Conservation (phyloP, 164 flowering plant genomes). For the Berberis thunbergii region DNA sequence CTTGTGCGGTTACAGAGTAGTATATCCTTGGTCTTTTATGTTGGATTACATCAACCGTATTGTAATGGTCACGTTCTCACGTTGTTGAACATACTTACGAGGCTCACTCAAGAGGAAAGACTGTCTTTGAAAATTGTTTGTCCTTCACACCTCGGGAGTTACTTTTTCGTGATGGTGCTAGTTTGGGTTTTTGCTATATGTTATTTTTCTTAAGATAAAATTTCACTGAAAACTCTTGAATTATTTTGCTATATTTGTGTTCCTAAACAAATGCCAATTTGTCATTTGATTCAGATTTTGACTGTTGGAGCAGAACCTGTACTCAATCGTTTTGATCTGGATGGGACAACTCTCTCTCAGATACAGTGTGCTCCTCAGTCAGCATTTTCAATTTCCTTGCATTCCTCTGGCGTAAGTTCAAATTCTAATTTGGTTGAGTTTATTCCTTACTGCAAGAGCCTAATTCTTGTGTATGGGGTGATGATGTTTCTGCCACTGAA, state of each 20-base stretch:
- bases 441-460: not conserved
- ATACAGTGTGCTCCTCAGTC: slow-evolving; percentile 87
- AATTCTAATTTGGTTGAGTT: too few relatives aligned
- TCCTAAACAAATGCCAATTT: not conserved
- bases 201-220: too few relatives aligned
- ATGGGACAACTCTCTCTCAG: slow-evolving; percentile 70
- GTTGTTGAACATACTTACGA: too few relatives aligned
- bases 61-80: too few relatives aligned
- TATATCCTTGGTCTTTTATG: too few relatives aligned
- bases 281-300: slow-evolving; percentile 50
- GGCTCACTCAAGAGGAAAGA: too few relatives aligned
- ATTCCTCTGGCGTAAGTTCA: slow-evolving; percentile 75
- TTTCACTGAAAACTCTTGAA: not conserved
- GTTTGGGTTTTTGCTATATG: too few relatives aligned
- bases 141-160: not conserved
- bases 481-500: not conserved
- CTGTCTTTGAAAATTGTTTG: slow-evolving; percentile 1
- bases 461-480: not conserved
- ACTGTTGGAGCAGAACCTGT: slow-evolving; percentile 85
- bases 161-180: too few relatives aligned
- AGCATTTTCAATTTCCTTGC: slow-evolving; percentile 72
- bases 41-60: too few relatives aligned
- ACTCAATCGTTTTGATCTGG: slow-evolving; percentile 65
- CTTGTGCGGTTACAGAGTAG: too few relatives aligned
- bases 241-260: not conserved